These are phyloP conservation scores for Aegilops speltoides DNA, from an alignment of 176 grass and related monocot genomes.

Conservation along the genomic window DNA sequence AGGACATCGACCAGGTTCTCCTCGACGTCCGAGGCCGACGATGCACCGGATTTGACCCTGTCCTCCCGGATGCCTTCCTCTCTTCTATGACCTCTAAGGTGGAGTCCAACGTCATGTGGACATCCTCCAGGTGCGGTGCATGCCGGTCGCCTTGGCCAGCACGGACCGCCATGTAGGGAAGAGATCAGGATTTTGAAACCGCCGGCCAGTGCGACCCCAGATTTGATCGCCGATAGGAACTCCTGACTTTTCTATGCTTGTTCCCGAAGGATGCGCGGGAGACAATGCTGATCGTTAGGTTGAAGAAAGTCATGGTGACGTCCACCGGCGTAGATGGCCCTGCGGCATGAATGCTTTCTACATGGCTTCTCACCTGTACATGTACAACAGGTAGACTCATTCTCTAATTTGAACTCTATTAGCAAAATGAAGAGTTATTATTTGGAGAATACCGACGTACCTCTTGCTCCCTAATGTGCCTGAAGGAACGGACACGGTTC, in stretches of 20 bases:
- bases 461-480: neutral
- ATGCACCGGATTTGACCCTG: neutral
- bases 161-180: neutral
- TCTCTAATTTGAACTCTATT: neutral
- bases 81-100: neutral
- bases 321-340: neutral
- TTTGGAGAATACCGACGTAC: neutral
- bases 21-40: neutral
- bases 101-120: neutral
- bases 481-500: neutral
- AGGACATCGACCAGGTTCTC: neutral
- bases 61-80: neutral
- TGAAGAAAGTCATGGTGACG: neutral
- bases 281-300: neutral
- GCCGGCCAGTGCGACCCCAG: neutral
- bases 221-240: neutral
- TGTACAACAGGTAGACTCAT: neutral
- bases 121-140: neutral
- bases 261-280: neutral
- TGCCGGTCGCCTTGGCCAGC: neutral
- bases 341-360: neutral
- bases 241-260: neutral
- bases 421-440: too few relatives aligned
- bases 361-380: neutral
- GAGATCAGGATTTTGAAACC: neutral